Base-by-base conservation (phyloP, 2,329 filamentous ascomycete genomes). In the Sporothrix pallida region DNA sequence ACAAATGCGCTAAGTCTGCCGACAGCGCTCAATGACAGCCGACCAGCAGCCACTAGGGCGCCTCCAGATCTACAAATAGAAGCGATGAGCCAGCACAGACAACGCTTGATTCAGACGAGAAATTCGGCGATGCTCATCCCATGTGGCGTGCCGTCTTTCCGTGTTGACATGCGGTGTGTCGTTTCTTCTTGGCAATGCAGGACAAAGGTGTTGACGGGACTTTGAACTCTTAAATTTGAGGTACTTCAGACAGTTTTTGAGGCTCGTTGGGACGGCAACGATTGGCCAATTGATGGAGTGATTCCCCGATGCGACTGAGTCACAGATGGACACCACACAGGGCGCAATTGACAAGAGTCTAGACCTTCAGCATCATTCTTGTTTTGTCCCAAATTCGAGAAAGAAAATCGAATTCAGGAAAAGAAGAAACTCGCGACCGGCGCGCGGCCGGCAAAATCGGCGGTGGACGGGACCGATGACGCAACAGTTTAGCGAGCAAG, bases 391-490 rank as follows among this genome's bases (percentile, higher is more conserved):
- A 31, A 31, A 31, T 31, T 31, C 31, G 31, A 3, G 3, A 37
- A 37, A 37, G 2, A 37, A 37, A 37, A 37, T 37, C 4, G 4
- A 37, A 37, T 7, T 37, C 48, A 52, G n/a, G 3, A 12, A 52
- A 52, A 52, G 46, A 52, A 17, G 48, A 54, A 54, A 17, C 50
- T 20, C 50, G 31, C 31, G 31, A 54, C 54, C 54, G 23, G 54
- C 54, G 23, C 54, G 10, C 26, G 15, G 54, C 54, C 54, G 54
- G 54, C 23, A 58, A 58, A 58, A 31, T 58, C 54, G 54, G 54
- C 54, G 54, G 20, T 31, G 23, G 54, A 58, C 54, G 54, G 54
- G 10, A 58, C 54, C 54, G 54, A 58, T 31, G 54, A 58, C 54
- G 54, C 54, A 58, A 56, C 8, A 2, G 15, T 31, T 15, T 23